Percentiles rank a stretch among this genome's conserved stretches.
phyloP scores from a whole-genome alignment of 805 yeast genomes.

The Ogataea paraovalis region DNA sequence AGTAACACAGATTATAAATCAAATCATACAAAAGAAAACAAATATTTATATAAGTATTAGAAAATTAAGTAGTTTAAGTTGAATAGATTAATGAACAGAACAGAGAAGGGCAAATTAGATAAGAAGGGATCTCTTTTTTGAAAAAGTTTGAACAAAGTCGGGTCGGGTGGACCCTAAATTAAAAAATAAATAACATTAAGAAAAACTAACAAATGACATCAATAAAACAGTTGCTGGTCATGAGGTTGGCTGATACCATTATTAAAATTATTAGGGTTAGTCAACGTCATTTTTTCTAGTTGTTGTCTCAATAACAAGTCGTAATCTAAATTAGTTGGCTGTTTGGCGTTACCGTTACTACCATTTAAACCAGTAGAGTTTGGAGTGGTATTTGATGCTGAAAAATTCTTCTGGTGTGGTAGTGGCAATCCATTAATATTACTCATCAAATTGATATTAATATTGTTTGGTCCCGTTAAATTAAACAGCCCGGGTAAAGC shows the following conservation, averaged over 20 bases:
- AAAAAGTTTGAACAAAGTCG: background rate
- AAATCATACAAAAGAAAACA: background rate
- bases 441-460: background rate
- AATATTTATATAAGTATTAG: background rate
- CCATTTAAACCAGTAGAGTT: background rate
- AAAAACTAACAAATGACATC: background rate
- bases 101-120: background rate
- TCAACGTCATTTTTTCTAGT: conserved; percentile 26
- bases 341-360: background rate
- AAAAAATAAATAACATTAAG: background rate
- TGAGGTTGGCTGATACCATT: conserved; percentile 2
- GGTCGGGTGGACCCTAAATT: too few species aligned
- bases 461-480: background rate
- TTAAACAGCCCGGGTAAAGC: background rate
- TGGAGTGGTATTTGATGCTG: background rate
- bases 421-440: background rate
- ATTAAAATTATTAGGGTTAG: conserved; percentile 9
- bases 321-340: conserved; percentile 18
- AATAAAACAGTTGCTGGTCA: conserved; percentile 5
- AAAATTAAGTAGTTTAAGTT: background rate
- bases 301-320: conserved; percentile 28
- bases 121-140: background rate
- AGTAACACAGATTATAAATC: background rate
- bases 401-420: conserved; percentile 1
- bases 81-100: background rate